Evolutionary conservation across 805 yeast genomes (phyloP).

Genomic region (Kuraishia piskuri): DNA sequence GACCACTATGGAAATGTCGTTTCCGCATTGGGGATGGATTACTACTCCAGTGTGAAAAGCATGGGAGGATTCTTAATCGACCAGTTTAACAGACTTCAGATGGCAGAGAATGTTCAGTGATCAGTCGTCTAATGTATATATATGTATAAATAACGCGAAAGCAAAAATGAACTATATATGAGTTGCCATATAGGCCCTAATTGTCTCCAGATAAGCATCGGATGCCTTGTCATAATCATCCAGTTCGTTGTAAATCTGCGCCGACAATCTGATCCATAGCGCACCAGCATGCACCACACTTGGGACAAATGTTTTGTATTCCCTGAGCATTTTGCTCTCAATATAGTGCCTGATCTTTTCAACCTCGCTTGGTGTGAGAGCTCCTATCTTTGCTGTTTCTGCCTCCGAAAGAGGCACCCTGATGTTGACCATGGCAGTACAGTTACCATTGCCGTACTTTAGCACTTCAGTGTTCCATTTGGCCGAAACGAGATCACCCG

Average conservation of each 20-base stretch:
- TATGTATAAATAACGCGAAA: too few relatives aligned
- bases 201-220: neutral
- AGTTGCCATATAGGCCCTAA: neutral
- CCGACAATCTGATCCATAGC: slow-evolving; percentile 43
- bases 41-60: neutral
- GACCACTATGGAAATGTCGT: neutral
- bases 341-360: slow-evolving; percentile 8
- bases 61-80: neutral
- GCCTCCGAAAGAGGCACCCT: slow-evolving; percentile 23
- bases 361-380: slow-evolving; percentile 1
- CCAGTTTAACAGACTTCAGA: neutral
- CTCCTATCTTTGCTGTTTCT: neutral
- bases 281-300: slow-evolving; percentile 29
- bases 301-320: slow-evolving; percentile 41
- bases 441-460: slow-evolving; percentile 24
- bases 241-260: slow-evolving; percentile 51
- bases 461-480: slow-evolving; percentile 31
- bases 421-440: slow-evolving; percentile 36
- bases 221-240: slow-evolving; percentile 41
- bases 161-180: neutral
- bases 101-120: neutral
- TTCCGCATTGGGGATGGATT: neutral
- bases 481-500: slow-evolving; percentile 28
- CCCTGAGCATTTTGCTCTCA: slow-evolving; percentile 14
- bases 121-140: neutral